Percentiles rank a stretch among this genome's conserved stretches.
These are phyloP conservation scores for Durio zibethinus DNA, from an alignment of 345 rosid genomes.

Conservation along the genomic window DNA sequence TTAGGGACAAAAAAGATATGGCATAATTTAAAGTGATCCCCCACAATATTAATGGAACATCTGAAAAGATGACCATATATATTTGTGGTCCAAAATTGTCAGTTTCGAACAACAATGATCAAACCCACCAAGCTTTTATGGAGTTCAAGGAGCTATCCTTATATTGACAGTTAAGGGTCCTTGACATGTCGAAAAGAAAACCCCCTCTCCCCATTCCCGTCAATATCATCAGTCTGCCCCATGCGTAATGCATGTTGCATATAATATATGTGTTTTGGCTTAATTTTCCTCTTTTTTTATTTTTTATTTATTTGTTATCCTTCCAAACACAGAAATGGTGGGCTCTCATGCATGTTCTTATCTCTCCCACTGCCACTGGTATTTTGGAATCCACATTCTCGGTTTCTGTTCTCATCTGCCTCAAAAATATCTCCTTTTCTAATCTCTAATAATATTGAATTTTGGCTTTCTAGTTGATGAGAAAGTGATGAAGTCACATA, in stretches of 20 bases:
- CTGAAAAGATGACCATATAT: conserved; percentile 37
- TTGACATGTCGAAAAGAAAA: conserved; percentile 15
- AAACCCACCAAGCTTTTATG: conserved; percentile 37
- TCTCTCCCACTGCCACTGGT: conserved; percentile 23
- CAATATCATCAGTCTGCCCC: conserved; percentile 23
- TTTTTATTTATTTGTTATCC: too few species aligned
- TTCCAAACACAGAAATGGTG: conserved; percentile 25
- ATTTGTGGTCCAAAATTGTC: conserved; percentile 47
- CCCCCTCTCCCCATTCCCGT: not conserved
- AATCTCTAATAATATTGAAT: not conserved
- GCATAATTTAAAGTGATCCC: not conserved
- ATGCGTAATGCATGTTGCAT: conserved; percentile 24
- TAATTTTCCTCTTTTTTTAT: not conserved
- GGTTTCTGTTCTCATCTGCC: conserved; percentile 29
- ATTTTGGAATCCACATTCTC: conserved; percentile 27
- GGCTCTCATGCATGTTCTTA: conserved; percentile 22
- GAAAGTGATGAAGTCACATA: not conserved
- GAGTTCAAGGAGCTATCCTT: conserved; percentile 37
- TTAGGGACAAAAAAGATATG: not conserved
- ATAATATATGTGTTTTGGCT: not conserved
- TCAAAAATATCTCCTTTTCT: not conserved
- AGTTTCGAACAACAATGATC: conserved; percentile 41
- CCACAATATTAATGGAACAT: conserved; percentile 38
- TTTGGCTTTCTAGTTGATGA: not conserved
- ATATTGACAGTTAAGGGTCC: conserved; percentile 32